phyloP scores from a whole-genome alignment of 2,329 filamentous ascomycete genomes.

The Hortaea sp. region DNA sequence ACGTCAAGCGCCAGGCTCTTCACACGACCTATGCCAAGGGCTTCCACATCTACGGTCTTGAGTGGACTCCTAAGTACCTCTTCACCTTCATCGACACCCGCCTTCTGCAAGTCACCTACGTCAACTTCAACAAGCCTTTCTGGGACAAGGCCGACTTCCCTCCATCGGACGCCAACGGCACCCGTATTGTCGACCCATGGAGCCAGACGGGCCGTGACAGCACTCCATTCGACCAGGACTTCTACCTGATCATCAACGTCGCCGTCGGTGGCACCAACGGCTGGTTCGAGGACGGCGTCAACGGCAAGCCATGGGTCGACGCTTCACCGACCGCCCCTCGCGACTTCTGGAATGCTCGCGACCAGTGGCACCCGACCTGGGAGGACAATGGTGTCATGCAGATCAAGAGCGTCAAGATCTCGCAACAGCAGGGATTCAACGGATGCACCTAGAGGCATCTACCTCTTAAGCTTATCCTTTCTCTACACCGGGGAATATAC shows the following conservation, averaged over 20 bases:
- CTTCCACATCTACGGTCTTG: slow-evolving; percentile 70
- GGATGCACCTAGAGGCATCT: slow-evolving; percentile 22
- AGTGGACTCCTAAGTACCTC: slow-evolving; percentile 81
- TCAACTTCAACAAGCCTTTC: slow-evolving; percentile 37
- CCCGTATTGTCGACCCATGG: slow-evolving; percentile 28
- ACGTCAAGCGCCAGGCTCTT: slow-evolving; percentile 63
- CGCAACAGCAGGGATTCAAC: slow-evolving; percentile 40
- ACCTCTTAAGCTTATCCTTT: too few species aligned
- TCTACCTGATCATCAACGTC: slow-evolving; percentile 32
- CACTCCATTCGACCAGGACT: slow-evolving; percentile 33
- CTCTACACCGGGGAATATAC: too few species aligned
- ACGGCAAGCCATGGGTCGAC: slow-evolving; percentile 72
- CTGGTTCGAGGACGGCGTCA: slow-evolving; percentile 67
- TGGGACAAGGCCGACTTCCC: slow-evolving; percentile 31
- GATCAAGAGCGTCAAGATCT: slow-evolving; percentile 35
- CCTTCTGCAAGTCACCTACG: slow-evolving; percentile 70
- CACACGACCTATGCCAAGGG: slow-evolving; percentile 61
- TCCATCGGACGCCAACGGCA: slow-evolving; percentile 24
- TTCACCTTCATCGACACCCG: slow-evolving; percentile 79
- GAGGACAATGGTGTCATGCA: slow-evolving; percentile 29
- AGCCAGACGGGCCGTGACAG: slow-evolving; percentile 24
- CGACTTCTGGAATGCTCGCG: slow-evolving; percentile 60
- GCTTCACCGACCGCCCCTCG: slow-evolving; percentile 53
- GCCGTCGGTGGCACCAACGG: slow-evolving; percentile 40
- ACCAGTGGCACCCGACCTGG: slow-evolving; percentile 29